Evolutionary conservation across 2,329 filamentous ascomycete genomes (phyloP), one percentile per base, ranked within the genome.

Genomic region (Ceratocystiopsis minuta): DNA sequence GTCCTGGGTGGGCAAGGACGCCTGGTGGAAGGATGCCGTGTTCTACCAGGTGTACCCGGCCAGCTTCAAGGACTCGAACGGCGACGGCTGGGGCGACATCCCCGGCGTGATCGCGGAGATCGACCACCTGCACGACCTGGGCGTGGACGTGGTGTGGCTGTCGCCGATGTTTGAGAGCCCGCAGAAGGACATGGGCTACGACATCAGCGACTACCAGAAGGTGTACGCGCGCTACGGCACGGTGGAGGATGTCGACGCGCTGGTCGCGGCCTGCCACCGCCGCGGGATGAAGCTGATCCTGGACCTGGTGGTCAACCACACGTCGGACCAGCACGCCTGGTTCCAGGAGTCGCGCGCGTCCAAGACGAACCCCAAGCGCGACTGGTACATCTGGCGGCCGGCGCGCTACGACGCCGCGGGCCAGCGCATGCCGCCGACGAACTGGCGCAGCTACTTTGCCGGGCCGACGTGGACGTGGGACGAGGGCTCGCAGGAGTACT

Each of bases 291-390:
- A 37, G 37, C 34, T 49, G 32, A 50, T 87, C 43, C 67, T 86
- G 45, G 80, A 87, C 52, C 63, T 87, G 3, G 81, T 87, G 2
- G 69, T 86, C 46, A 88, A 86, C 49, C 81, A 88, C 54, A 85
- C 80, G 0, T 80, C 74, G 3, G 71, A 79, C 48, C 67, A 81
- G 54, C 77, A 83, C 51, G 64, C 66, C 4, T 86, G 79, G 79
- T 84, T 84, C 58, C 64, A 71, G 38, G 69, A 81, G 52, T 79
- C 75, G 2, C 63, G 72, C 40, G 69, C 68, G 33, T 75, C 70
- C 35, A 72, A 66, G 44, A 63, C 70, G 48, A 78, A 65, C 51
- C 65, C 74, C 11, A 80, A 80, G 53, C 64, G 78, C 2, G 67
- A 80, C 54, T 85, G 58, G 56, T 57, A 57, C 40, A 55, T 57